Evolutionary conservation across 1,284 basidiomycete species (phyloP).

Genomic region (Ustilago cynodontis): DNA sequence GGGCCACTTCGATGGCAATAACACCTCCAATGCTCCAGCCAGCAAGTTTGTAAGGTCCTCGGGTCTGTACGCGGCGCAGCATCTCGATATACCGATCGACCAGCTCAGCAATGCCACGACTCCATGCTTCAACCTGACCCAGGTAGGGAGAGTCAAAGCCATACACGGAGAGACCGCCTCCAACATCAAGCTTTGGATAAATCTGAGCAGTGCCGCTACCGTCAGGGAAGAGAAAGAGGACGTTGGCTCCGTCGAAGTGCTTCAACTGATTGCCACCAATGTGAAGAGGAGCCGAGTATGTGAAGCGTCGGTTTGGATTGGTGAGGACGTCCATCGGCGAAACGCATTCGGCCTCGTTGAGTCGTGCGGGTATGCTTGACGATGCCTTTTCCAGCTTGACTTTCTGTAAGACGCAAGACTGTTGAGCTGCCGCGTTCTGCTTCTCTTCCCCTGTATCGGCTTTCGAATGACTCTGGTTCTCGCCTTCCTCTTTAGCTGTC

Average conservation of each 20-base stretch:
- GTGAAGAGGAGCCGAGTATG: constrained; percentile 23
- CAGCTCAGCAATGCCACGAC: constrained; percentile 43
- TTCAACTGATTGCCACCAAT: constrained; percentile 26
- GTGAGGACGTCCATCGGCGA: constrained; percentile 40
- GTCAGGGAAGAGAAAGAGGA: constrained; percentile 46
- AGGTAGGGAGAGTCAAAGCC: constrained; percentile 52
- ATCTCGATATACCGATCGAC: constrained; percentile 41
- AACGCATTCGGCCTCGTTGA: neutral
- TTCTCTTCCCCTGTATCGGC: neutral
- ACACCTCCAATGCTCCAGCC: constrained; percentile 57
- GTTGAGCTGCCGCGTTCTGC: neutral
- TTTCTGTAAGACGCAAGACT: neutral
- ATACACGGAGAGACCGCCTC: constrained; percentile 27
- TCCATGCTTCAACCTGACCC: constrained; percentile 35
- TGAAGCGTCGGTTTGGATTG: constrained; percentile 20
- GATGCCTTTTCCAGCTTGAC: neutral
- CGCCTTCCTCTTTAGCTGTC: constrained; percentile 8
- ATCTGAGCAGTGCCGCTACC: constrained; percentile 36
- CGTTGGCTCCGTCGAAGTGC: constrained; percentile 18
- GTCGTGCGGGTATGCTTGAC: neutral
- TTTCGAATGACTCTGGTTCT: neutral
- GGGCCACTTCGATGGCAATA: constrained; percentile 41
- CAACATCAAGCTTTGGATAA: constrained; percentile 15
- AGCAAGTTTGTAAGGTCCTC: constrained; percentile 37
- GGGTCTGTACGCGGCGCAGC: constrained; percentile 24